Conservation (phyloP, 768 basidiomycete species). For the Lactarius quietus region DNA sequence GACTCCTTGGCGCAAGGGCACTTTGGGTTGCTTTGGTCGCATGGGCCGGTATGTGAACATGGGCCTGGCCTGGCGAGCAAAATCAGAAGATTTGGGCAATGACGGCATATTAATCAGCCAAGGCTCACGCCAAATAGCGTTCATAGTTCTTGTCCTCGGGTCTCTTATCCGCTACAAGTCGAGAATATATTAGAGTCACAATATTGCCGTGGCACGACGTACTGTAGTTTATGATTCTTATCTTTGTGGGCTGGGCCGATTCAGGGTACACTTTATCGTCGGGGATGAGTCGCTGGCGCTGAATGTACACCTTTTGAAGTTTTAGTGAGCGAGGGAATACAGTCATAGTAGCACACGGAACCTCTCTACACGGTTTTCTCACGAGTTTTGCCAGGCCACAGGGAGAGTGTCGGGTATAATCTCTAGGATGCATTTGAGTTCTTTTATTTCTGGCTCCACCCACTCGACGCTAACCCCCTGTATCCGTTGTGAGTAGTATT, state of each 20-base stretch:
- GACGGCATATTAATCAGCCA: neutral
- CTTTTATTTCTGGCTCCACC: conserved; percentile 14
- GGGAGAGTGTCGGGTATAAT: conserved; percentile 20
- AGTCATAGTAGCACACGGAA: neutral
- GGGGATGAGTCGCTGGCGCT: conserved; percentile 15
- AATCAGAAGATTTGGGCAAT: neutral
- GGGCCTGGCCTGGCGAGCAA: conserved; percentile 37
- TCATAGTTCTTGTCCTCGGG: neutral
- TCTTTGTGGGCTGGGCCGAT: neutral
- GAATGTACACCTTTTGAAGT: conserved; percentile 9
- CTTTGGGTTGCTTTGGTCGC: conserved; percentile 34
- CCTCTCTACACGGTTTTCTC: conserved; percentile 22
- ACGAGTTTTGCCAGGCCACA: conserved; percentile 24
- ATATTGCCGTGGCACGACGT: neutral
- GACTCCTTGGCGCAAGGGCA: conserved; percentile 51
- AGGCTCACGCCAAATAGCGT: neutral
- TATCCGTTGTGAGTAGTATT: neutral
- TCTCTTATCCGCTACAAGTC: neutral
- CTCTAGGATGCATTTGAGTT: conserved; percentile 20
- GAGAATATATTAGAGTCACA: neutral
- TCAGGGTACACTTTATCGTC: conserved; percentile 16
- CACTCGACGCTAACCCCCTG: conserved; percentile 11
- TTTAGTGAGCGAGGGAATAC: neutral
- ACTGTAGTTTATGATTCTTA: neutral
- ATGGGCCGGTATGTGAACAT: conserved; percentile 57